Base-by-base conservation (phyloP, 176 grass and related monocot genomes). In the Chloris gayana region DNA sequence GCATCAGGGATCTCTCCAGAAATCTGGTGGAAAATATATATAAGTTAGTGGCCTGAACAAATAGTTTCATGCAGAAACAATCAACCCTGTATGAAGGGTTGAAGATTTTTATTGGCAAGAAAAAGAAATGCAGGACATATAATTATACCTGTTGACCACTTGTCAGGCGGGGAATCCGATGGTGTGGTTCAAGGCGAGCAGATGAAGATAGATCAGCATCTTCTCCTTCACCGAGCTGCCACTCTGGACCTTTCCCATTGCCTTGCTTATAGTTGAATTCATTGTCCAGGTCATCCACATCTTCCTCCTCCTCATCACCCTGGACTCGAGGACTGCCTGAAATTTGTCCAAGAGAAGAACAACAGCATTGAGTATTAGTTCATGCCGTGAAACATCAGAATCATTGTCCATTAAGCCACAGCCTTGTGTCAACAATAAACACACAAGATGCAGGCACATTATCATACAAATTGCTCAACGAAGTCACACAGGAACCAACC, bases 291-390 rank as follows among this genome's bases (percentile, higher is more conserved):
- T 99, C 97, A 87, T 99, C 97, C 64, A 96, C 83, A 74, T 90
- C 93, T 79, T 99, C 97, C 80, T 99, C 97, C 44, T 99, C 97
- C 8, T 99, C 97, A 72, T 99, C 97, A 76, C 97, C 97, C 19
- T 89, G 91, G 75, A 99, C 97, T 83, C 97, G 87, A 69, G 93
- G 97, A 81, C 97, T 93, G 81, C 97, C 97, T 99, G 70, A 64
- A 91, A 72, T 80, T 80, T 0, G 5, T 44, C 41, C 34, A 70
- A 51, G 6, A 69, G 42, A 10, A 68, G 8, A 81, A 66, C 51
- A 29, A 73, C 21, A 51, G 31, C 31, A 39, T 21, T 12, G 77
- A 14, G 72, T 7, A 33, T 89, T 70, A 78, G 12, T 77, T 42
- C 77, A 11, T 24, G 26, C 33, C 24, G 26, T 6, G 39, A 9